A percentile compares a stretch with the other conserved stretches of the same genome.
Evolutionary conservation across 805 yeast species (phyloP).

Genomic region (Yarrowia alimentaria): DNA sequence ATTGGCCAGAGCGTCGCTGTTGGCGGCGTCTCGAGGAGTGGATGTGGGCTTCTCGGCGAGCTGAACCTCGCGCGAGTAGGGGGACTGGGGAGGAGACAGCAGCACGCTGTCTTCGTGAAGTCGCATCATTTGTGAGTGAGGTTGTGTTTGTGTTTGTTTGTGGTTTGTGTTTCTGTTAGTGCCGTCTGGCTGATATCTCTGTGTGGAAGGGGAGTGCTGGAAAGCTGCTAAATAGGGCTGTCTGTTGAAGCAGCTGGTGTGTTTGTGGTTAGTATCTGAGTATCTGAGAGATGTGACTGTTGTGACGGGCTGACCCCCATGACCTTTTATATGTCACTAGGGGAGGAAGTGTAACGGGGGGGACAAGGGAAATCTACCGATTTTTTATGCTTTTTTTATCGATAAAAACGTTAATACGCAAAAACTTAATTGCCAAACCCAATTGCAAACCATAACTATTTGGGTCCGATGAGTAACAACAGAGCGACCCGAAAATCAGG

Average conservation of each 20-base stretch:
- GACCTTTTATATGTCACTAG: slow-evolving; percentile 25
- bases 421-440: slow-evolving; percentile 5
- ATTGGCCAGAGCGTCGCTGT: slow-evolving; percentile 20
- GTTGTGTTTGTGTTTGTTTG: background rate
- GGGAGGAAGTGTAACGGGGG: slow-evolving; percentile 7
- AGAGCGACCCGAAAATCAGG: background rate
- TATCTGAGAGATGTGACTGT: background rate
- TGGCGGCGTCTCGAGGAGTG: slow-evolving; percentile 5
- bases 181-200: too few species aligned
- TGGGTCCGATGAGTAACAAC: slow-evolving; percentile 22
- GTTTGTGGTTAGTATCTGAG: background rate
- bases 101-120: slow-evolving; percentile 19
- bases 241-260: slow-evolving; percentile 22
- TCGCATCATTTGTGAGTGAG: slow-evolving; percentile 8
- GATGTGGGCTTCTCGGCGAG: slow-evolving; percentile 20
- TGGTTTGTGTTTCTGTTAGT: slow-evolving; percentile 5
- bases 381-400: slow-evolving; percentile 12
- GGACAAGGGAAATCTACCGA: slow-evolving; percentile 16
- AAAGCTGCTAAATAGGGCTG: slow-evolving; percentile 19
- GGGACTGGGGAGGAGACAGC: slow-evolving; percentile 27
- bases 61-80: slow-evolving; percentile 26
- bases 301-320: slow-evolving; percentile 20
- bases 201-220: background rate
- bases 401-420: slow-evolving; percentile 12
- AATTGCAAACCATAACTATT: background rate